phyloP scores from a whole-genome alignment of 2,329 filamentous ascomycete species.

The Diaporthe citri region DNA sequence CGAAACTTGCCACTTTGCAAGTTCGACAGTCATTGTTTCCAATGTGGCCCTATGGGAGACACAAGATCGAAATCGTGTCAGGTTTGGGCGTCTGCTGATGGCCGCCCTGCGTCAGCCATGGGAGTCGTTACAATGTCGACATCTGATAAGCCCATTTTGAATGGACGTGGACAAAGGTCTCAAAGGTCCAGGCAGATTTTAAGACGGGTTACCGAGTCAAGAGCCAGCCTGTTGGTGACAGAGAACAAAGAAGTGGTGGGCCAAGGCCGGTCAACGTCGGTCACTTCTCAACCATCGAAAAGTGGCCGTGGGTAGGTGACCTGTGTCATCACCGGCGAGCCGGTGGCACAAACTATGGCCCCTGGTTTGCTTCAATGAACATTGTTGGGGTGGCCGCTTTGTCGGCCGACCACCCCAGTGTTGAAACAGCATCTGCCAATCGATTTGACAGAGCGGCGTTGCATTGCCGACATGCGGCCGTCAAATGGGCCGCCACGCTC shows the following conservation, averaged over 20 bases:
- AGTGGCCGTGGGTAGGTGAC: not conserved
- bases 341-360: not conserved
- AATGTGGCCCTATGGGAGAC: conserved; percentile 7
- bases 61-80: conserved; percentile 7
- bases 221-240: not conserved
- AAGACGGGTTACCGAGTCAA: not conserved
- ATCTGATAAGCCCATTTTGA: not conserved
- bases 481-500: conserved; percentile 2
- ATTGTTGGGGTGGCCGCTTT: not conserved
- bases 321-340: conserved; percentile 14
- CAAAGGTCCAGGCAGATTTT: not conserved
- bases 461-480: conserved; percentile 18
- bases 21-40: conserved; percentile 11
- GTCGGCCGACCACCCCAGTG: not conserved
- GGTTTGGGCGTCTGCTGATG: conserved; percentile 9
- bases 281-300: not conserved
- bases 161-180: not conserved
- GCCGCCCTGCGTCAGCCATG: conserved; percentile 5
- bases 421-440: conserved; percentile 17
- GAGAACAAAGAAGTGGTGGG: not conserved
- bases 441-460: not conserved
- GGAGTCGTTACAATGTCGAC: not conserved
- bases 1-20: not conserved
- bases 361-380: not conserved
- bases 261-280: not conserved